Percentiles rank a stretch among this genome's conserved stretches.
phyloP scores from a whole-genome alignment of 306 rosid species.

The Chamaecrista fasciculata region DNA sequence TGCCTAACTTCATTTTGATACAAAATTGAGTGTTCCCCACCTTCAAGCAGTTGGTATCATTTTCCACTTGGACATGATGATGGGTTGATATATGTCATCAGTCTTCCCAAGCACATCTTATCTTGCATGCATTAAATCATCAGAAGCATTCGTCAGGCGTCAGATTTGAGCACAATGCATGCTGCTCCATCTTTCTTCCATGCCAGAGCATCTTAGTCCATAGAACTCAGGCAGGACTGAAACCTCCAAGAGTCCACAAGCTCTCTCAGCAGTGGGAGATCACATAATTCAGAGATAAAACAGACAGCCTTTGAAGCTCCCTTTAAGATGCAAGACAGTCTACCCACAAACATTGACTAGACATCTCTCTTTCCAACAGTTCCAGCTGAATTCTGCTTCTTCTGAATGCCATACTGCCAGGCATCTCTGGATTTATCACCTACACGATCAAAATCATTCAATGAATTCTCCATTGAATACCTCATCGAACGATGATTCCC shows the following conservation, averaged over 20 bases:
- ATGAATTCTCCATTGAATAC: constrained; percentile 56
- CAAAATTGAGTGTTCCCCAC: background rate
- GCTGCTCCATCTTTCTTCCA: background rate
- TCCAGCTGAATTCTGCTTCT: constrained; percentile 71
- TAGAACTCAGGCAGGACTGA: constrained; percentile 21
- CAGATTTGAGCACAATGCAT: background rate
- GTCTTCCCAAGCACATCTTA: background rate
- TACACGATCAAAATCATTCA: constrained; percentile 58
- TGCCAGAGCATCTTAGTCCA: background rate
- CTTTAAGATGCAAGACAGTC: constrained; percentile 32
- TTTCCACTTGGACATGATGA: background rate
- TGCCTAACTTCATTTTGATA: background rate
- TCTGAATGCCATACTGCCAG: constrained; percentile 81
- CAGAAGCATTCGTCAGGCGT: background rate
- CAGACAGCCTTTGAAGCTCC: constrained; percentile 26
- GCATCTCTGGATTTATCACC: constrained; percentile 74
- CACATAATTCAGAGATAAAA: constrained; percentile 17
- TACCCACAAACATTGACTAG: constrained; percentile 36
- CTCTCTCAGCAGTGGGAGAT: constrained; percentile 32
- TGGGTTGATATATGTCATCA: background rate
- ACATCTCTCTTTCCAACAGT: constrained; percentile 70
- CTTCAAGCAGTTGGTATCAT: background rate
- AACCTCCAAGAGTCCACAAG: constrained; percentile 18
- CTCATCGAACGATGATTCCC: constrained; percentile 64
- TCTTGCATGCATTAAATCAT: background rate